Evolutionary conservation across 768 basidiomycete genomes (phyloP).

Genomic region (Suillus ampliporus): DNA sequence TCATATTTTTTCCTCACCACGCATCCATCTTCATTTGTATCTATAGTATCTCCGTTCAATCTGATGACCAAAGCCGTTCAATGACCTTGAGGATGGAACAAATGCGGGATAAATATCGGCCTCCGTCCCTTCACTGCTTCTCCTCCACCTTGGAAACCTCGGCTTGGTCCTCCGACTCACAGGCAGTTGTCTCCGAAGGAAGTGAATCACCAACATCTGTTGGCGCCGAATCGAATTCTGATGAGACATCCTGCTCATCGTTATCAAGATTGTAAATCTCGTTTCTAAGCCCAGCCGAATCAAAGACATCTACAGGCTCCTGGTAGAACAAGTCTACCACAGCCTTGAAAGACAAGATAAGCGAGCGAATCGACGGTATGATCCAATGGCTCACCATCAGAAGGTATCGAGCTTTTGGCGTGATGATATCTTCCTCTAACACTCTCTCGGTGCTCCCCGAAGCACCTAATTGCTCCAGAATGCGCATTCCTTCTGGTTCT

Average conservation of each 20-base stretch:
- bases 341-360: constrained; percentile 18
- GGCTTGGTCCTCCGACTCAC: not conserved
- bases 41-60: constrained; percentile 10
- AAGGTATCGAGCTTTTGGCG: constrained; percentile 24
- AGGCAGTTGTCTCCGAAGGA: constrained; percentile 1
- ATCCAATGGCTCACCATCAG: constrained; percentile 25
- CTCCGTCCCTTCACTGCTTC: not conserved
- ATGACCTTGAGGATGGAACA: not conserved
- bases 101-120: not conserved
- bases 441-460: constrained; percentile 19
- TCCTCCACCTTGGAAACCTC: not conserved
- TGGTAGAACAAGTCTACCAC: constrained; percentile 26
- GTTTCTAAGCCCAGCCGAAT: constrained; percentile 22
- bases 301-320: constrained; percentile 29
- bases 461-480: constrained; percentile 24
- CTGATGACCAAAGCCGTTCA: constrained; percentile 5
- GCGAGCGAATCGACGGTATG: not conserved
- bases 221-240: not conserved
- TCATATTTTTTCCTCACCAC: constrained; percentile 7
- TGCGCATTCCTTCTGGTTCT: constrained; percentile 24
- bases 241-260: not conserved
- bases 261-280: constrained; percentile 25
- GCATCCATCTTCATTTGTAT: constrained; percentile 5
- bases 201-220: not conserved
- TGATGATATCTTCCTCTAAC: constrained; percentile 26